These are phyloP conservation scores for Eucalyptus melliodora DNA, from an alignment of 345 rosid species.

Conservation along the genomic window DNA sequence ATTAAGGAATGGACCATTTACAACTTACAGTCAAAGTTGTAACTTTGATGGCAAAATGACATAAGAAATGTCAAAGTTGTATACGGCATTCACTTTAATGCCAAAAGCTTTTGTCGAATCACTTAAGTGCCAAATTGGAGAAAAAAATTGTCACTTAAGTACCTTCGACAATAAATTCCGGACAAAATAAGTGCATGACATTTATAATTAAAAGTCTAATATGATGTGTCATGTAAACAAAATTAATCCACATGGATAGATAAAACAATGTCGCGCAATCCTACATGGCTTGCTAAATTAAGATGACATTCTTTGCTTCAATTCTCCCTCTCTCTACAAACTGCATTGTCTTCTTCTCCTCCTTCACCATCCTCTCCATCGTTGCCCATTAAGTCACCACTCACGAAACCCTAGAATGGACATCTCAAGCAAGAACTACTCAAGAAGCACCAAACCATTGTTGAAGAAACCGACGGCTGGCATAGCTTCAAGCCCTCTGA, in stretches of 20 bases:
- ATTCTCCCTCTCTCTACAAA: neutral
- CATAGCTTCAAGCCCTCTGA: neutral
- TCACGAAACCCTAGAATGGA: neutral
- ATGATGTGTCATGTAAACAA: neutral
- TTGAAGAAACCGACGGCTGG: neutral
- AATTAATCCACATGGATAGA: neutral
- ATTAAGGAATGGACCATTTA: neutral
- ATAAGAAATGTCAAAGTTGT: neutral
- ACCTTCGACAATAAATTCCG: neutral
- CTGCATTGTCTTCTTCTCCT: neutral
- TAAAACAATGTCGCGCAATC: neutral
- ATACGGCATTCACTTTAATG: no score
- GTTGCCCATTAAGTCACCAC: neutral
- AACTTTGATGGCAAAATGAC: rapidly evolving
- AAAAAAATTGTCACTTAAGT: no score
- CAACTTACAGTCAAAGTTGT: neutral
- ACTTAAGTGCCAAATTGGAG: neutral
- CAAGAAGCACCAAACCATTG: neutral
- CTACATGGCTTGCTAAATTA: neutral
- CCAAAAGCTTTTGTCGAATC: no score
- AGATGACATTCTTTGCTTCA: neutral
- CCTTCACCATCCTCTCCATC: neutral
- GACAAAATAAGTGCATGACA: neutral
- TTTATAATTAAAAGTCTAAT: no score
- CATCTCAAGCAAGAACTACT: neutral